Base-by-base conservation (phyloP, 1,284 basidiomycete species). In the Prillingera fragicola region DNA sequence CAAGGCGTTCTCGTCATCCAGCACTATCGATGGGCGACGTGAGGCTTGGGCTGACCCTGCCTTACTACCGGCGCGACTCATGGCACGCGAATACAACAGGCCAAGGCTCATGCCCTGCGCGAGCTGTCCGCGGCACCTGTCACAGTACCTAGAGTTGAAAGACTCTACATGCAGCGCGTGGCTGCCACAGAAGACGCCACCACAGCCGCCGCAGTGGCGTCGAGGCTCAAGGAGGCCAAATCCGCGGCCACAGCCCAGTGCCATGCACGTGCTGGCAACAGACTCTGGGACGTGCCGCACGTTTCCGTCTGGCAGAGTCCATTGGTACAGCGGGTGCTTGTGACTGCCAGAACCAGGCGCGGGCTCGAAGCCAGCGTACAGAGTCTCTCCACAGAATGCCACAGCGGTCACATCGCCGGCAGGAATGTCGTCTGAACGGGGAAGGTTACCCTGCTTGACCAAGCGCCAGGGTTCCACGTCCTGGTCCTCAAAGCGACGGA, bases 151-250 rank as follows among this genome's bases (percentile, higher is more conserved):
- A 32, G 49, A 26, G 18, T 57, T 55, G 43, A 69, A 65, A 13
- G 45, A 49, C 26, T 69, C 68, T 35, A 71, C 63, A 33, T 66
- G 58, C 8, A 69, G 47, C 1, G 62, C 62, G 49, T 71, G 67
- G 3, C 61, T 58, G 39, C 63, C 63, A 63, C 70, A 72, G 52
- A 68, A 70, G 7, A 54, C 54, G 13, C 70, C 70, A 3, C 68
- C 70, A 41, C 70, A 72, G 12, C 70, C 70, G 19, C 64, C 66
- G 44, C 70, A 72, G 48, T 62, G 57, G 15, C 69, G 47, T 48
- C 64, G 60, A 1, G 69, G 69, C 47, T 71, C 69, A 0, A 72
- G 52, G 3, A 72, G 47, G 15, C 70, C 70, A 39, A 72, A 72
- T 19, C 58, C 50, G 10, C 62, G 41, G 0, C 48, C 53, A 41